Evolutionary conservation across 225 moss, liverwort and hornwort genomes (phyloP).

Genomic region (Marchantia paleacea): DNA sequence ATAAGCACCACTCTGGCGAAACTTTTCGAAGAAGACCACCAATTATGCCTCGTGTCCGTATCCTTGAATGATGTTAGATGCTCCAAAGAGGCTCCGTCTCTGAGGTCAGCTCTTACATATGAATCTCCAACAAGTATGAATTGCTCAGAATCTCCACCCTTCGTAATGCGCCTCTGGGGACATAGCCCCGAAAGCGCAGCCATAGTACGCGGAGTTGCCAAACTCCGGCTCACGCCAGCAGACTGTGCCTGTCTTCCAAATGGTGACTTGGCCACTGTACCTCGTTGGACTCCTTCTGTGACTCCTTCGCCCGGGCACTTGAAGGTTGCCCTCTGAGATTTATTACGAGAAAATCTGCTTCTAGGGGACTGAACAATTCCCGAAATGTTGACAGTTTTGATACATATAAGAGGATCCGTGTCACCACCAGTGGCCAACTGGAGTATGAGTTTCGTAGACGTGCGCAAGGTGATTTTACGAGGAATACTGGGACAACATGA

Average conservation of each 20-base stretch:
- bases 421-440: background rate
- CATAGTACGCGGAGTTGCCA: constrained; percentile 36
- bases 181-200: constrained; percentile 47
- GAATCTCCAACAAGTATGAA: constrained; percentile 35
- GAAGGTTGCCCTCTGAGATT: constrained; percentile 20
- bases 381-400: constrained; percentile 25
- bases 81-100: constrained; percentile 36
- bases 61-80: constrained; percentile 71
- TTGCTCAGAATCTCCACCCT: constrained; percentile 44
- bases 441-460: background rate
- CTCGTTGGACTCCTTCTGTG: constrained; percentile 20
- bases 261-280: constrained; percentile 14
- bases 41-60: constrained; percentile 57
- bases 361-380: constrained; percentile 20
- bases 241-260: constrained; percentile 17
- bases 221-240: constrained; percentile 19
- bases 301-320: constrained; percentile 18
- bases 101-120: constrained; percentile 25
- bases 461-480: background rate
- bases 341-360: constrained; percentile 27
- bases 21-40: constrained; percentile 53
- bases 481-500: background rate
- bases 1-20: constrained; percentile 54
- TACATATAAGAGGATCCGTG: constrained; percentile 2
- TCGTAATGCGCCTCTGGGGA: constrained; percentile 45